Conservation (phyloP, 78 protist genomes). For the Dictyostelium brefeldianum region DNA sequence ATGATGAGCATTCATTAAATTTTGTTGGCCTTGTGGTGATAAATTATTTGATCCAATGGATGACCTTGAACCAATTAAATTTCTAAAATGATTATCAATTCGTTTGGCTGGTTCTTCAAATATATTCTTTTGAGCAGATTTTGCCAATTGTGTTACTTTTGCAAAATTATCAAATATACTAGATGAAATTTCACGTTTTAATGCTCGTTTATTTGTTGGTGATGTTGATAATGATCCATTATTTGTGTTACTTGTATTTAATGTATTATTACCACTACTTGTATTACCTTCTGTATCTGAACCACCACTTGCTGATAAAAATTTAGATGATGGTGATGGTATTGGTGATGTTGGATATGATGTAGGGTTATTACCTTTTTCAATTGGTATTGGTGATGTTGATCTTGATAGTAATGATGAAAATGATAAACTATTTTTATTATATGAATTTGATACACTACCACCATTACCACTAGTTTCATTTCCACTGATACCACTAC, state of each 20-base stretch:
- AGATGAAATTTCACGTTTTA: slow-evolving; percentile 41
- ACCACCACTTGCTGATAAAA: background rate
- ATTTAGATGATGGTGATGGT: slow-evolving; percentile 34
- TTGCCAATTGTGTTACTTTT: slow-evolving; percentile 59
- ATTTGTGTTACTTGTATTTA: background rate
- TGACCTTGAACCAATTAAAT: slow-evolving; percentile 42
- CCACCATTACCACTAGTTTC: background rate
- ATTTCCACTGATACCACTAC: background rate
- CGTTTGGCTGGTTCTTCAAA: slow-evolving; percentile 78
- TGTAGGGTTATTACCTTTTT: background rate
- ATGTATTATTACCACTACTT: background rate
- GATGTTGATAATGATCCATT: slow-evolving; percentile 18
- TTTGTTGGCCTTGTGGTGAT: slow-evolving; percentile 29
- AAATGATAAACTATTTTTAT: slow-evolving; percentile 21
- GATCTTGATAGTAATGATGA: slow-evolving; percentile 22
- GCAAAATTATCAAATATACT: slow-evolving; percentile 71
- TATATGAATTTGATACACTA: background rate
- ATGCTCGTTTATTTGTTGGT: background rate
- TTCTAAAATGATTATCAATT: slow-evolving; percentile 77
- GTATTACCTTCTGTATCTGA: slow-evolving; percentile 18
- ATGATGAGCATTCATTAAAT: background rate
- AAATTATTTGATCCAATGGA: slow-evolving; percentile 1
- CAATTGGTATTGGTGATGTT: slow-evolving; percentile 28
- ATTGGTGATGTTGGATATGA: slow-evolving; percentile 17
- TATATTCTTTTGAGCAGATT: slow-evolving; percentile 71